Percentiles rank a stretch among this genome's conserved stretches.
Conservation (phyloP, 345 rosid genomes). For the Populus tremula region DNA sequence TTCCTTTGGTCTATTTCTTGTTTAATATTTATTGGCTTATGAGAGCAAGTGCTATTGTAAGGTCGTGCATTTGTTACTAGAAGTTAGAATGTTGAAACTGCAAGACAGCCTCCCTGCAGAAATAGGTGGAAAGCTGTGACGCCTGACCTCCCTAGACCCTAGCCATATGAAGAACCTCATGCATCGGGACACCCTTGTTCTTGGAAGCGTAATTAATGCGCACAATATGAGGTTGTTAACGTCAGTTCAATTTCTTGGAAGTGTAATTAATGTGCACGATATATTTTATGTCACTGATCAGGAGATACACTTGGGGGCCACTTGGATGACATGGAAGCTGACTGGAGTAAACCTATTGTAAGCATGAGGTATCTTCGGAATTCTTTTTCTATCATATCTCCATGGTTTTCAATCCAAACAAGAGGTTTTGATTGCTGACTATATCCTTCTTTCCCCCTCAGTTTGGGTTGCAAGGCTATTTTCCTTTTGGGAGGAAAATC, state of each 20-base stretch:
- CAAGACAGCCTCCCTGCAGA: too few relatives aligned
- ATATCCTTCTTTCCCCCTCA: constrained; percentile 21
- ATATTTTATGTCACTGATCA: constrained; percentile 20
- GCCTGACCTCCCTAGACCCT: too few relatives aligned
- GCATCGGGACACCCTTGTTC: too few relatives aligned
- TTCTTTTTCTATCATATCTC: not conserved
- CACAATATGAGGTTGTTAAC: too few relatives aligned
- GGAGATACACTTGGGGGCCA: constrained; percentile 97
- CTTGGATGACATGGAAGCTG: constrained; percentile 94
- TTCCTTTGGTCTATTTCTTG: not conserved
- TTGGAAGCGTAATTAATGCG: too few relatives aligned
- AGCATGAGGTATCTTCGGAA: constrained; percentile 70
- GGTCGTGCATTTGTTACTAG: not conserved
- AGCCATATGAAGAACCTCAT: too few relatives aligned
- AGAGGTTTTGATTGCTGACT: constrained; percentile 2
- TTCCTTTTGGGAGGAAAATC: constrained; percentile 89
- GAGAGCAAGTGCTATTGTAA: not conserved
- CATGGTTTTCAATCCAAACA: not conserved
- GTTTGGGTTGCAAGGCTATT: constrained; percentile 94
- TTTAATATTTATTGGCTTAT: not conserved
- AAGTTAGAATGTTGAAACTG: not conserved
- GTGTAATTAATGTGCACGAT: not conserved
- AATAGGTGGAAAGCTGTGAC: too few relatives aligned
- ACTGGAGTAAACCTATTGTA: constrained; percentile 93
- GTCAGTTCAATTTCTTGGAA: not conserved